Percentiles rank a stretch among this genome's conserved stretches.
Evolutionary conservation across 2,329 filamentous ascomycete genomes (phyloP).

Genomic region (Penicillium concentricum): DNA sequence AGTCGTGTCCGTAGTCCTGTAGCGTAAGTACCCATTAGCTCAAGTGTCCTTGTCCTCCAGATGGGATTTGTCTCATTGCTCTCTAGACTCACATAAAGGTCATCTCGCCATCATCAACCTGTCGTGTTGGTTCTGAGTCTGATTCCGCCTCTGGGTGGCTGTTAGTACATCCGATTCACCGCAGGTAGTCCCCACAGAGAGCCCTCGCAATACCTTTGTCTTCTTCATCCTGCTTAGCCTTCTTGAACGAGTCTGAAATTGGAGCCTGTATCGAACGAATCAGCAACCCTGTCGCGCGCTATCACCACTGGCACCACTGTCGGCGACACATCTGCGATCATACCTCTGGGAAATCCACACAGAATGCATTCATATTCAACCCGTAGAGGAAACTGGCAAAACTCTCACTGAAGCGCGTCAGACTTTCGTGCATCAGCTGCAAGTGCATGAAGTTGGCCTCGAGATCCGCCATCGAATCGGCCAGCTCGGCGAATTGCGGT

Average conservation of each 20-base stretch:
- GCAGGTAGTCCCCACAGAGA: background rate
- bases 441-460: slow-evolving; percentile 98
- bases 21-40: background rate
- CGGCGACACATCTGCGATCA: background rate
- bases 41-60: background rate
- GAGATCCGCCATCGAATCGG: slow-evolving; percentile 90
- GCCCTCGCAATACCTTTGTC: slow-evolving; percentile 44
- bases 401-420: slow-evolving; percentile 90
- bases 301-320: background rate
- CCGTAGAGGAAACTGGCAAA: slow-evolving; percentile 96
- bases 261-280: slow-evolving; percentile 61
- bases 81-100: slow-evolving; percentile 72
- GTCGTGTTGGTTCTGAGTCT: slow-evolving; percentile 31
- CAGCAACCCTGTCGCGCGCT: background rate
- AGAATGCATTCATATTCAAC: slow-evolving; percentile 98
- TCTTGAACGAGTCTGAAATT: slow-evolving; percentile 76
- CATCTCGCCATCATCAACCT: slow-evolving; percentile 62
- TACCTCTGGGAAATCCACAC: slow-evolving; percentile 95
- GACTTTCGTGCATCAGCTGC: slow-evolving; percentile 92
- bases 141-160: slow-evolving; percentile 33
- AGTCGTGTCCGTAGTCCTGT: slow-evolving; percentile 83
- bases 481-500: slow-evolving; percentile 87
- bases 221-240: slow-evolving; percentile 58
- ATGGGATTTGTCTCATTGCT: background rate
- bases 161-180: slow-evolving; percentile 7